Base-by-base conservation (phyloP, 1,284 basidiomycete species). In the Sporisorium iseilematis-ciliati region DNA sequence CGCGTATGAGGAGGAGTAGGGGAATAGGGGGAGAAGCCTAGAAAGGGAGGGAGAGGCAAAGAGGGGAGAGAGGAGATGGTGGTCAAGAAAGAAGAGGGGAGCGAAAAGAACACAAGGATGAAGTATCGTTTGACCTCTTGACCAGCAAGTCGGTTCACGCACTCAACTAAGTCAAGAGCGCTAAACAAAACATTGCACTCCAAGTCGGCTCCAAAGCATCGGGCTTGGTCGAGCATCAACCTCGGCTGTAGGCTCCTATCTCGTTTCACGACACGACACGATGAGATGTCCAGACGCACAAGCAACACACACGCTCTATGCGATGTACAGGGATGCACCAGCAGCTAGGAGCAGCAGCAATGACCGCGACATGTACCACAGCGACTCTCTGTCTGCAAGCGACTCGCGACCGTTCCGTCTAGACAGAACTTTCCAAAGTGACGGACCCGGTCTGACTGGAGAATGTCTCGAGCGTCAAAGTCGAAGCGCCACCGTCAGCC, bases 391-490 rank as follows among this genome's bases (percentile, higher is more conserved):
- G 26, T 10, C 26, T 31, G 26, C 7, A 18, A 41, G 40, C 16
- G 40, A 12, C 11, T 21, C 21, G 12, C 23, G 18, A 14, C 11
- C 12, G 38, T 4, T 26, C 14, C 4, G 35, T 33, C 14, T 4
- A 5, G 35, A 38, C 43, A 23, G 43, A 46, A 46, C 16, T 7
- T 18, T 49, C 48, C n/a, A 26, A 21, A 31, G 29, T 49, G 48
- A 31, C 48, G 16, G 26, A 31, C 18, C 35, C 48, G 7, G 18
- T 49, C 26, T 31, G 29, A 20, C 29, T 12, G 48, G 29, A 31
- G 48, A 49, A 49, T 49, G 48, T 12, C 48, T 49, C 48, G 48
- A 49, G 48, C 48, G 29, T 29, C 48, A 4, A 38, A 29, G 46
- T 2, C 12, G 6, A 8, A 46, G 43, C 43, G 23, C 12, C 12